Base-by-base conservation (phyloP, 75 land plant species). In the Selaginella moellendorffii region DNA sequence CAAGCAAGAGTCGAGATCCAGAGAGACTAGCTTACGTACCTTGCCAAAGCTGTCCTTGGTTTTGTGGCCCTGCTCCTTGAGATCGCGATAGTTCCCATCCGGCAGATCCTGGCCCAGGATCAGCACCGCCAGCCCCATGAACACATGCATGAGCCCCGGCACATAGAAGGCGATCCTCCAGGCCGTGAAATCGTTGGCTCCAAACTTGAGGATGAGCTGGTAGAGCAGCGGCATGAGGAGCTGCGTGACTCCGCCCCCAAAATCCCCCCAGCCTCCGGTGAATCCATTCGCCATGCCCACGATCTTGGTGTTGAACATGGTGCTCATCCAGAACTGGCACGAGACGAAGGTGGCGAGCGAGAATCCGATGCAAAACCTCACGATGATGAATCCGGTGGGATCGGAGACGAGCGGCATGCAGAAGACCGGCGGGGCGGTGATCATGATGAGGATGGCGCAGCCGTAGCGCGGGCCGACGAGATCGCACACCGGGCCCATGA, bases 241-340 rank as follows among this genome's bases (percentile, higher is more conserved):
- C 68, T 88, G 95, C 18, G 90, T 85, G 0, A 81, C 87, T 24
- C 95, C 96, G 0, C 96, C 96, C 5, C 96, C 96, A 76, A 89
- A 71, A 61, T 89, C 81, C 0, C 96, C 96, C 96, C 91, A 89
- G 0, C 91, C 91, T 0, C 79, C 96, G 0, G 96, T 82, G 12
- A 76, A 70, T 0, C 82, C 92, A 31, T 90, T 90, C 24, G 77
- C 92, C 1, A 76, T 64, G 9, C 92, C 92, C 58, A 86, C 81
- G 27, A 83, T 90, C 81, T 78, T 68, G 61, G 77, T 42, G 53
- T 74, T 80, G 73, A 90, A 90, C 92, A 83, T 87, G 19, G 83
- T 71, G 69, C 92, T 90, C 92, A 84, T 90, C 96, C 92, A 87
- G 71, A 69, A 90, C 71, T 86, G 85, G 76, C 87, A 83, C 1